Evolutionary conservation across 2,329 filamentous ascomycete genomes (phyloP).

Genomic region (Neophaeococcomyces mojaviensis): DNA sequence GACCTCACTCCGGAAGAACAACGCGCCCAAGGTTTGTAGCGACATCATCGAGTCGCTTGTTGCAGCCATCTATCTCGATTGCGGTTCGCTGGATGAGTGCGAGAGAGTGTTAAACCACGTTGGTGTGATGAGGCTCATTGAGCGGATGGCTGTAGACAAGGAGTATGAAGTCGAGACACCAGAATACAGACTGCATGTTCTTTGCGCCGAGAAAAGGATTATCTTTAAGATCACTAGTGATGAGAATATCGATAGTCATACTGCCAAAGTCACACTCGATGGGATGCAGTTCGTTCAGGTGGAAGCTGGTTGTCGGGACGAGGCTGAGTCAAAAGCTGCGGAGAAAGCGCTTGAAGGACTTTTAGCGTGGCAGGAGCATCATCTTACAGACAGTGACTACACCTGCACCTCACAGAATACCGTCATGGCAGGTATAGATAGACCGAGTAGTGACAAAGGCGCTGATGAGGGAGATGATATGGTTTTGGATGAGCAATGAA

Average conservation of each 20-base stretch:
- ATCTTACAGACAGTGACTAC: too few species aligned
- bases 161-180: constrained; percentile 9
- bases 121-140: constrained; percentile 44
- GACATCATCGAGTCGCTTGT: constrained; percentile 76
- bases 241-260: constrained; percentile 4
- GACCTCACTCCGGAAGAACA: constrained; percentile 59
- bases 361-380: not conserved
- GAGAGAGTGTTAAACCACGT: constrained; percentile 52
- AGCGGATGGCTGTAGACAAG: constrained; percentile 16
- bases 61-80: constrained; percentile 75
- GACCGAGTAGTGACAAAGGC: too few species aligned
- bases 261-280: constrained; percentile 11
- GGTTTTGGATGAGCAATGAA: too few species aligned
- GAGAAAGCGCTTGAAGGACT: constrained; percentile 12
- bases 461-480: too few species aligned
- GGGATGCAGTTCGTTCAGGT: constrained; percentile 9
- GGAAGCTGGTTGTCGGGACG: constrained; percentile 12
- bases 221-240: constrained; percentile 3
- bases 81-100: constrained; percentile 55
- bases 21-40: constrained; percentile 68
- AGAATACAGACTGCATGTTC: not conserved
- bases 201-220: constrained; percentile 8
- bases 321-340: constrained; percentile 14
- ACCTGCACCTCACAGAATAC: too few species aligned
- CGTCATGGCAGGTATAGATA: too few species aligned